Conservation (phyloP, 2,329 filamentous ascomycete genomes). For the Alternaria solani region DNA sequence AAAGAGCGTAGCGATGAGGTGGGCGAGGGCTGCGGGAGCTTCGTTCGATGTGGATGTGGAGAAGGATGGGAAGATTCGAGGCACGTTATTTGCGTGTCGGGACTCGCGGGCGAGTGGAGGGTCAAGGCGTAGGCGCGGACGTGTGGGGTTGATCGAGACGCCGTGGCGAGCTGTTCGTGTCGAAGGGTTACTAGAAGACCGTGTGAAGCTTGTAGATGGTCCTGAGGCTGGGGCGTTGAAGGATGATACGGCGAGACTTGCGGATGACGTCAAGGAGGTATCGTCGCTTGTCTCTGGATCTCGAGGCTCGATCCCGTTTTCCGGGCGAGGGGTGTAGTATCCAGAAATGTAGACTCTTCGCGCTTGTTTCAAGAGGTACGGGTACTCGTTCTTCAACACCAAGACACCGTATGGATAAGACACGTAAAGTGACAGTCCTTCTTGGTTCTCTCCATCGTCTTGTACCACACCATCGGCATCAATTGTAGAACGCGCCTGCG, state of each 20-base stretch:
- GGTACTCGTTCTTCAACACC: constrained; percentile 50
- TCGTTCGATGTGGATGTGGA: constrained; percentile 22
- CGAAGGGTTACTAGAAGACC: background rate
- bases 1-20: constrained; percentile 46
- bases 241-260: constrained; percentile 23
- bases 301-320: constrained; percentile 1
- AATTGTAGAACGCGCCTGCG: constrained; percentile 17
- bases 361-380: constrained; percentile 52
- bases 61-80: constrained; percentile 19
- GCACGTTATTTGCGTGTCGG: background rate
- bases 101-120: constrained; percentile 5
- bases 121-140: constrained; percentile 30
- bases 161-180: constrained; percentile 6
- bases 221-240: constrained; percentile 11
- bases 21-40: constrained; percentile 41
- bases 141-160: constrained; percentile 13
- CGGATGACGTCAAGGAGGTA: constrained; percentile 23
- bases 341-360: constrained; percentile 53
- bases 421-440: constrained; percentile 52
- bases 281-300: constrained; percentile 17
- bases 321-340: constrained; percentile 36
- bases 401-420: constrained; percentile 53
- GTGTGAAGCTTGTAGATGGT: constrained; percentile 9
- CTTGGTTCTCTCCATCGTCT: constrained; percentile 17
- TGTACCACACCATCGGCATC: constrained; percentile 8